phyloP scores from a whole-genome alignment of 2,329 filamentous ascomycete genomes.

The Colletotrichum acutatum region DNA sequence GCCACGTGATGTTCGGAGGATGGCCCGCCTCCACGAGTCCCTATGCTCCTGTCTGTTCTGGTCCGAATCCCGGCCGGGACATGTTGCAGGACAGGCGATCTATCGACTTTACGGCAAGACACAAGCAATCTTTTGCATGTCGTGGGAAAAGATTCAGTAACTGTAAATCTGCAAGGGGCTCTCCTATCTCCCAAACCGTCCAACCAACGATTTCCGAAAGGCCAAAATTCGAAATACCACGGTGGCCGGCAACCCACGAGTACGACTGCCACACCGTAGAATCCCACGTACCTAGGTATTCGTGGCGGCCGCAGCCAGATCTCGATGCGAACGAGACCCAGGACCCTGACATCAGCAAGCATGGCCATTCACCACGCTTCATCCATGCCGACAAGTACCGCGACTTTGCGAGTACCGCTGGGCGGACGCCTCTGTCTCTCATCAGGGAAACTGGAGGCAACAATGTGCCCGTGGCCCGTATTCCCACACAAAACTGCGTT shows the following conservation, averaged over 20 bases:
- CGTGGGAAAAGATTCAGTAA: neutral
- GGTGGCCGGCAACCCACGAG: neutral
- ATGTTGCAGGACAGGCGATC: neutral
- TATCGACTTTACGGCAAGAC: neutral
- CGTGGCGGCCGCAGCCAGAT: conserved; percentile 23
- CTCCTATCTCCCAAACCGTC: neutral
- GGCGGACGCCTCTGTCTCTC: conserved; percentile 11
- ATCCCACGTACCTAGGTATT: neutral
- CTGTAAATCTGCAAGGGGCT: conserved; percentile 8
- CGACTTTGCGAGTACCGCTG: conserved; percentile 20
- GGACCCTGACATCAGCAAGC: conserved; percentile 35
- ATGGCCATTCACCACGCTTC: conserved; percentile 10
- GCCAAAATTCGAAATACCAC: neutral
- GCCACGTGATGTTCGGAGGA: conserved; percentile 21
- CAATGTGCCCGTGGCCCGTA: conserved; percentile 21
- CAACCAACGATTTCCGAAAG: neutral
- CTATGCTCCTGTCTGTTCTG: neutral
- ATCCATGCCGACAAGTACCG: conserved; percentile 30
- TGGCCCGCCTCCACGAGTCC: neutral
- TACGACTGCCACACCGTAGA: no score
- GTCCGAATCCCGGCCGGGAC: neutral
- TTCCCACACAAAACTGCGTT: conserved; percentile 27
- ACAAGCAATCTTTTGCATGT: neutral
- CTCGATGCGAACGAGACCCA: conserved; percentile 32
- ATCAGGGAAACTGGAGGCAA: conserved; percentile 13